Evolutionary conservation across 2,329 filamentous ascomycete species (phyloP).

Genomic region (Phyllachora maydis): DNA sequence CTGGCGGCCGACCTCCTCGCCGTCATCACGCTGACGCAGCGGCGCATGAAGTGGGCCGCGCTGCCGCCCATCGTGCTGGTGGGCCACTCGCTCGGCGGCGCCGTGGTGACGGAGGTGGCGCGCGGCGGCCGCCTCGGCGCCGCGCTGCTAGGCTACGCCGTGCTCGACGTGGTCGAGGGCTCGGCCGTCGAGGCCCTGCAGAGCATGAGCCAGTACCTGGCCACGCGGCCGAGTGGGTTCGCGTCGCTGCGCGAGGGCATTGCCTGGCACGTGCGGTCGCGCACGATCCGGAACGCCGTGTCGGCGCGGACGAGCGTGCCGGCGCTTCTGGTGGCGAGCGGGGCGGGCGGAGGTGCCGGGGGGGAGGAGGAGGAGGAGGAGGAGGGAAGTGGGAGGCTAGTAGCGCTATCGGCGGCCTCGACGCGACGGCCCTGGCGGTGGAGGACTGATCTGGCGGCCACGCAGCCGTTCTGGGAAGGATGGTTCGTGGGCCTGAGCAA

Average conservation of each 20-base stretch:
- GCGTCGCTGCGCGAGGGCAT: constrained; percentile 60
- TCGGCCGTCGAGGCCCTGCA: constrained; percentile 87
- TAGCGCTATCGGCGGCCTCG: not conserved
- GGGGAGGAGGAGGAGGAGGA: constrained; percentile 1
- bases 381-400: constrained; percentile 2
- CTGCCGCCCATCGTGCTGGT: constrained; percentile 65
- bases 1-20: constrained; percentile 52
- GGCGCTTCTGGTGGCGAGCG: constrained; percentile 38
- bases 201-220: constrained; percentile 84
- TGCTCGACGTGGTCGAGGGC: constrained; percentile 89
- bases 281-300: constrained; percentile 64
- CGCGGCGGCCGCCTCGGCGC: constrained; percentile 41
- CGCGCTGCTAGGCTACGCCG: constrained; percentile 63
- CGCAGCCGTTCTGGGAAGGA: constrained; percentile 80
- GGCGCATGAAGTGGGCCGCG: constrained; percentile 48
- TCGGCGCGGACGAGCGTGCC: constrained; percentile 84
- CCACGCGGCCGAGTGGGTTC: constrained; percentile 62
- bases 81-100: constrained; percentile 83
- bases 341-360: constrained; percentile 33
- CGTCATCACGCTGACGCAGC: constrained; percentile 46
- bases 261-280: constrained; percentile 81
- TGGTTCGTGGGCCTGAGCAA: constrained; percentile 81
- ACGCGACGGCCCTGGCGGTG: constrained; percentile 47
- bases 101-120: constrained; percentile 72
- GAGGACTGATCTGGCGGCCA: constrained; percentile 67